Conservation (phyloP, 352 stramenopile genomes). For the Globisporangium recalcitrans region DNA sequence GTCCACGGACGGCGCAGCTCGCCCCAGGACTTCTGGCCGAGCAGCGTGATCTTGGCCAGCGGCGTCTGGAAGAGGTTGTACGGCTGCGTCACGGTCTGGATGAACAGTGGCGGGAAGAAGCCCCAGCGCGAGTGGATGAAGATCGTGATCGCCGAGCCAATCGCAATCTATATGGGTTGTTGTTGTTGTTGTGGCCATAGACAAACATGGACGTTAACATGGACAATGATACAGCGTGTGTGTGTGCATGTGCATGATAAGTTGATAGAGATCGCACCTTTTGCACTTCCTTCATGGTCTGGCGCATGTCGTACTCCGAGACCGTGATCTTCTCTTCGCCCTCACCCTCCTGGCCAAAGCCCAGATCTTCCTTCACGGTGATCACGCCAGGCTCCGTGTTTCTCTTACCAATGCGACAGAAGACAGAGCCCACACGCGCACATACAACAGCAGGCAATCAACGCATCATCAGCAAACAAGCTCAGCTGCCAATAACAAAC, state of each 20-base stretch:
- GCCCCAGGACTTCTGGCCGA: slow-evolving; percentile 62
- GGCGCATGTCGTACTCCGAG: slow-evolving; percentile 75
- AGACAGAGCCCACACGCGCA: not conserved
- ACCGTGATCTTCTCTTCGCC: slow-evolving; percentile 78
- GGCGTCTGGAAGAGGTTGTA: slow-evolving; percentile 64
- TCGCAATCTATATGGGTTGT: too few relatives aligned
- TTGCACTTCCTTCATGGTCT: slow-evolving; percentile 64
- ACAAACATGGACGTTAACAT: not conserved
- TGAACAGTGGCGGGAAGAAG: slow-evolving; percentile 78
- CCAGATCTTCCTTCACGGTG: slow-evolving; percentile 71
- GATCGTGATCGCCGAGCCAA: slow-evolving; percentile 58
- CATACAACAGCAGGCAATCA: not conserved
- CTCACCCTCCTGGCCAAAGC: slow-evolving; percentile 70
- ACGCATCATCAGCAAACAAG: not conserved
- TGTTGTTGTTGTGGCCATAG: too few relatives aligned
- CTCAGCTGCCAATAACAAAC: not conserved
- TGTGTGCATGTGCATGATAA: not conserved
- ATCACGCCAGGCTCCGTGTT: slow-evolving; percentile 72
- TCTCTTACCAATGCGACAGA: slow-evolving; percentile 32
- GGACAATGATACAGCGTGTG: not conserved
- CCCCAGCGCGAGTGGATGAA: slow-evolving; percentile 77
- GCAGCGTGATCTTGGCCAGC: slow-evolving; percentile 63
- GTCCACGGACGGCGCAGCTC: slow-evolving; percentile 71
- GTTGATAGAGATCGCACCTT: slow-evolving; percentile 32
- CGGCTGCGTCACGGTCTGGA: slow-evolving; percentile 75